Conservation (phyloP, 1,284 basidiomycete genomes). For the Pyrrhoderma noxium region DNA sequence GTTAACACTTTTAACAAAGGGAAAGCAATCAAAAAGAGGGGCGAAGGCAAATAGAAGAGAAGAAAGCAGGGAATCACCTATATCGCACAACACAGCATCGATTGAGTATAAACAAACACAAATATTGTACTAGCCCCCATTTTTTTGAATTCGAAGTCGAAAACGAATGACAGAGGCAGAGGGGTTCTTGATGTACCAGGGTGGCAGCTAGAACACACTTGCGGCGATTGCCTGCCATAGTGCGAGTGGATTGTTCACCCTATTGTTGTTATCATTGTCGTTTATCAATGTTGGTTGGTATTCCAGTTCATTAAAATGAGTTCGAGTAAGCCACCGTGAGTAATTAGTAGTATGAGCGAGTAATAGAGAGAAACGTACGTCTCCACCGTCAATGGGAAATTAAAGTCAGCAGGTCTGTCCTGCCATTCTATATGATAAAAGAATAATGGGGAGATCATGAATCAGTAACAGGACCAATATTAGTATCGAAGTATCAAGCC, state of each 20-base stretch:
- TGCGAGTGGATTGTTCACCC: conserved; percentile 22
- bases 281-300: too few relatives aligned
- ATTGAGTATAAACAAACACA: too few relatives aligned
- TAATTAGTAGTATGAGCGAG: not conserved
- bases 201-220: conserved; percentile 15
- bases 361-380: conserved; percentile 31
- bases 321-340: too few relatives aligned
- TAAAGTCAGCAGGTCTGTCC: conserved; percentile 45
- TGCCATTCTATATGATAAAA: conserved; percentile 56
- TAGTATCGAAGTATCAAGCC: too few relatives aligned
- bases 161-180: too few relatives aligned
- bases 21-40: not conserved
- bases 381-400: conserved; percentile 40
- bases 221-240: conserved; percentile 21
- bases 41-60: not conserved
- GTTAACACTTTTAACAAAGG: not conserved
- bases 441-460: too few relatives aligned
- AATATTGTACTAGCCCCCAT: too few relatives aligned
- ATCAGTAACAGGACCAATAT: too few relatives aligned
- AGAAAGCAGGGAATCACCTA: not conserved
- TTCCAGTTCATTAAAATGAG: too few relatives aligned
- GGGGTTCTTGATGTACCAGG: too few relatives aligned
- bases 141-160: not conserved
- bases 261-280: conserved; percentile 6
- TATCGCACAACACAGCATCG: too few relatives aligned